Evolutionary conservation across 345 rosid genomes (phyloP), one percentile per base, ranked within the genome.

Genomic region (Aquilaria malaccensis): DNA sequence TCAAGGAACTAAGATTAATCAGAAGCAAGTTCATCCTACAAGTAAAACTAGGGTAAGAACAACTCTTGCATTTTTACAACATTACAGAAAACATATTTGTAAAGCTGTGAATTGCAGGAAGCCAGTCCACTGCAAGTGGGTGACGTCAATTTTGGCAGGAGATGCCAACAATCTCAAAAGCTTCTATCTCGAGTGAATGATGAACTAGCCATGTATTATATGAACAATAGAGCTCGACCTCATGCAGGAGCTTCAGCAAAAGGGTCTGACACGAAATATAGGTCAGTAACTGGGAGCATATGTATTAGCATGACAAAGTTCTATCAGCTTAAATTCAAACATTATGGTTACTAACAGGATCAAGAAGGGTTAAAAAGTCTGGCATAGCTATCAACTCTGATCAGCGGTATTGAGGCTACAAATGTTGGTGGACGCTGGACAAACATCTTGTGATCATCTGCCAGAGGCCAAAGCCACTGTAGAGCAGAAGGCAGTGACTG

Each of bases 131-230:
- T 67, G 52, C 75, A 65, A 57, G 59, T 60, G 46, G 79, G 76
- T 47, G 72, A 70, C 67, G 69, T 69, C 13, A 76, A 76, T 75
- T 80, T 79, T 47, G 69, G 63, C 3, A 71, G 66, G 77, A 79
- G 79, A 70, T 37, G 76, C 56, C 72, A 73, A 14, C 69, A 72
- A 13, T 81, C 89, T 22, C 87, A 80, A 50, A 89, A 67, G 73
- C 85, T 81, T 70, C 74, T 80, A 54, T 77, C 80, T 55, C 79
- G 67, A 55, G 77, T 79, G 55, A 79, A 77, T 43, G 69, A 70
- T 52, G 89, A 85, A 81, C 78, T 81, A 52, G 80, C 85, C 47
- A 85, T 67, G 63, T 79, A 81, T 76, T 77, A 80, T 33, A 78
- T 45, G 63, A 50, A 67, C 3, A 71, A 79, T 30, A 61, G 74